Conservation (phyloP, 805 yeast genomes). For the Yamadazyma olivae region DNA sequence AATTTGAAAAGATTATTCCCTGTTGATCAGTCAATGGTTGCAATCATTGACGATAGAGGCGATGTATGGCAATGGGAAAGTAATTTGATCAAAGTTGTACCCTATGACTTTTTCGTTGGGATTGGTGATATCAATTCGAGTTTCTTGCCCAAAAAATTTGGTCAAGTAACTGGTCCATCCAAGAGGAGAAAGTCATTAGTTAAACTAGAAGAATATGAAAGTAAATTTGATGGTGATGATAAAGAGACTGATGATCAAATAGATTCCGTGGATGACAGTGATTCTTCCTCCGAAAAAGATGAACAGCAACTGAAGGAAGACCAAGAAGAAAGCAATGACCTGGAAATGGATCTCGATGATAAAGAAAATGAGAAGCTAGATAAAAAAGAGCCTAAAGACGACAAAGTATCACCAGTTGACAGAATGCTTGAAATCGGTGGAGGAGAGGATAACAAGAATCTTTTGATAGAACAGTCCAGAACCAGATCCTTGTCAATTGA, state of each 20-base stretch:
- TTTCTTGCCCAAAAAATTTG: constrained; percentile 78
- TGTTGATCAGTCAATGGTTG: constrained; percentile 94
- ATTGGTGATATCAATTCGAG: constrained; percentile 96
- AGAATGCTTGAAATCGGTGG: constrained; percentile 47
- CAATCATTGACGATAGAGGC: constrained; percentile 94
- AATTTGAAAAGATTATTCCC: constrained; percentile 87
- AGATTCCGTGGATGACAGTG: neutral
- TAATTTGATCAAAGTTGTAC: constrained; percentile 86
- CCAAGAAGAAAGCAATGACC: neutral
- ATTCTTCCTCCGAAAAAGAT: constrained; percentile 14
- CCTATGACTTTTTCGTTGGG: constrained; percentile 94
- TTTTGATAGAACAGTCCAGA: constrained; percentile 54
- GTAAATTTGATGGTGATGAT: constrained; percentile 10
- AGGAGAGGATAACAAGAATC: constrained; percentile 47
- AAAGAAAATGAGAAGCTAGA: constrained; percentile 8
- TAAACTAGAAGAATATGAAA: constrained; percentile 48
- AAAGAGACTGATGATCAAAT: neutral
- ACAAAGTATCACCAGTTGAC: constrained; percentile 41
- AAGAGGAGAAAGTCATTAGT: constrained; percentile 58
- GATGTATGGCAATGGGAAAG: constrained; percentile 99
- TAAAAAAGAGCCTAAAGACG: constrained; percentile 8
- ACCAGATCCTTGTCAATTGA: constrained; percentile 71
- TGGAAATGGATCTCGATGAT: constrained; percentile 6
- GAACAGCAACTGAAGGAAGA: constrained; percentile 16
- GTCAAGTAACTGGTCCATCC: constrained; percentile 56